Conservation (phyloP, 768 basidiomycete genomes). For the Dacryopinax primogenitus region DNA sequence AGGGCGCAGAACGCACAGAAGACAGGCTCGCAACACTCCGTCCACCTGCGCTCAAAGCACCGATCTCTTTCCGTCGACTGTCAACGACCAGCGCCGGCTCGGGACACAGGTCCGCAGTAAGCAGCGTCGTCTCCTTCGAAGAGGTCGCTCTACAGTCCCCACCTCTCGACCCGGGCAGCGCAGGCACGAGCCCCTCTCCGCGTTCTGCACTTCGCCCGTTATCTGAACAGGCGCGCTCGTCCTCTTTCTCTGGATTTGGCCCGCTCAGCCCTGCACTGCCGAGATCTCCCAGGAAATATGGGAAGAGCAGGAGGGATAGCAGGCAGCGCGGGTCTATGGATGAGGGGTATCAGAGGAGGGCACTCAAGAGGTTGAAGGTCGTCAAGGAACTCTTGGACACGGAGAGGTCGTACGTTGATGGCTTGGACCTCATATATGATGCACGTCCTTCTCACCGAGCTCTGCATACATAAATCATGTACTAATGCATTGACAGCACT, state of each 20-base stretch:
- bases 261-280: not conserved
- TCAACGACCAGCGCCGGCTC: not conserved
- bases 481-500: constrained; percentile 42
- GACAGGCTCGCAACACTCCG: constrained; percentile 1
- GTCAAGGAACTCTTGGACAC: constrained; percentile 73
- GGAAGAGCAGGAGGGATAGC: not conserved
- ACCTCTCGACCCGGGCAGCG: not conserved
- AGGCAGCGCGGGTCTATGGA: not conserved
- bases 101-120: not conserved
- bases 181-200: not conserved
- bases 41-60: not conserved
- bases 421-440: constrained; percentile 68
- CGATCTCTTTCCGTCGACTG: constrained; percentile 1
- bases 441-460: constrained; percentile 42
- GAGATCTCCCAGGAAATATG: not conserved
- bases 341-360: not conserved
- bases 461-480: constrained; percentile 13
- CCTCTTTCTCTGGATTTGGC: not conserved
- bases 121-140: not conserved
- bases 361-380: constrained; percentile 47
- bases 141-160: not conserved
- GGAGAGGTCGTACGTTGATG: constrained; percentile 67
- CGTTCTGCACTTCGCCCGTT: not conserved
- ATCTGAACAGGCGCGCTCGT: not conserved
- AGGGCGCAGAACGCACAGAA: too few relatives aligned